phyloP scores from a whole-genome alignment of 139 green algal genomes.

The Coccomyxa sp. region DNA sequence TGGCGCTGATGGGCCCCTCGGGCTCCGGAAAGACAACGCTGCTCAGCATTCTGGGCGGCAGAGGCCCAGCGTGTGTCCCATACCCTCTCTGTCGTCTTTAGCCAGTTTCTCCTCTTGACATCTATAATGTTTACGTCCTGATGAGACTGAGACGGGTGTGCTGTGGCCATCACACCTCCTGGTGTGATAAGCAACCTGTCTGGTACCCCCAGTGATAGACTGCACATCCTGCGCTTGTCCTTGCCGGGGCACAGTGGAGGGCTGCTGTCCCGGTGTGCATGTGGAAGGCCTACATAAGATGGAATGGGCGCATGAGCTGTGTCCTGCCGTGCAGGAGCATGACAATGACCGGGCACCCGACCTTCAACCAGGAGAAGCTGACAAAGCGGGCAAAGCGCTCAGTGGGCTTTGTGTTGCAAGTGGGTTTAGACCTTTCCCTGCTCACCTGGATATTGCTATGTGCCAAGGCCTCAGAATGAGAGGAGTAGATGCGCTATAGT shows the following conservation, averaged over 20 bases:
- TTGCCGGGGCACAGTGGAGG: not conserved
- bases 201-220: not conserved
- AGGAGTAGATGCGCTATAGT: not conserved
- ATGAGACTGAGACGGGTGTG: not conserved
- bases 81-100: not conserved
- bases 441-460: not conserved
- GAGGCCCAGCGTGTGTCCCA: constrained; percentile 34
- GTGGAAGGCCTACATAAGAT: not conserved
- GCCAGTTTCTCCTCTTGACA: not conserved
- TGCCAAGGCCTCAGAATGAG: not conserved
- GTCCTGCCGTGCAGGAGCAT: constrained; percentile 15
- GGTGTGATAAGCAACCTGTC: not conserved
- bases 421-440: not conserved
- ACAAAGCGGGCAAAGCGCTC: constrained; percentile 58
- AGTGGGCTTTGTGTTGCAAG: constrained; percentile 69
- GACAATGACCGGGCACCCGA: constrained; percentile 40
- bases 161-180: not conserved
- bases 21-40: constrained; percentile 80
- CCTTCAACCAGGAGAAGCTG: constrained; percentile 68
- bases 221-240: not conserved
- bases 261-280: not conserved
- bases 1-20: constrained; percentile 58
- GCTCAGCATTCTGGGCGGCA: constrained; percentile 63
- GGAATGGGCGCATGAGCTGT: not conserved
- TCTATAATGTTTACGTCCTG: not conserved